Percentiles rank a stretch among this genome's conserved stretches.
Evolutionary conservation across 2,329 filamentous ascomycete genomes (phyloP).

Genomic region (Fusarium veterinarium): DNA sequence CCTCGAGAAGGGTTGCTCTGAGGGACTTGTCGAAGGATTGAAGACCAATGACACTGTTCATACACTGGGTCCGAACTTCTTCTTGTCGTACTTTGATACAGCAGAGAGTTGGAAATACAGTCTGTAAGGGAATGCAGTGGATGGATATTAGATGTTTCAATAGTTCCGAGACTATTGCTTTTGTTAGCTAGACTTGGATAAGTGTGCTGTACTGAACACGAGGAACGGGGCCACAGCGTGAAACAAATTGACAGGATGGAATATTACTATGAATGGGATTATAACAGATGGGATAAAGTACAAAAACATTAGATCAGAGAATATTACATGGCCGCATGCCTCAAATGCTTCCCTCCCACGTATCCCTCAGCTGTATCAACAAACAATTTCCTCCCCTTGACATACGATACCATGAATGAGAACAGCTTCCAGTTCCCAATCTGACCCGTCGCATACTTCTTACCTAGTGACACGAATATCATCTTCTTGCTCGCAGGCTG

Average conservation of each 20-base stretch:
- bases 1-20: neutral
- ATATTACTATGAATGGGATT: neutral
- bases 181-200: neutral
- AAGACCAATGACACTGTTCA: slow-evolving; percentile 7
- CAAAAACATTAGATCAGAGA: neutral
- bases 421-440: slow-evolving; percentile 50
- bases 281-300: neutral
- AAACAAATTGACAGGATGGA: neutral
- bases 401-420: slow-evolving; percentile 47
- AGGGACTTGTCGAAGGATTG: neutral
- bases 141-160: neutral
- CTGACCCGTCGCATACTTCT: slow-evolving; percentile 47
- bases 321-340: slow-evolving; percentile 45
- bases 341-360: slow-evolving; percentile 44
- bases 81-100: slow-evolving; percentile 11
- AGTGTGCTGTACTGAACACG: neutral
- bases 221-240: neutral
- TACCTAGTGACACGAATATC: slow-evolving; percentile 46
- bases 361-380: slow-evolving; percentile 48
- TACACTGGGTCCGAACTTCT: slow-evolving; percentile 12
- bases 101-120: slow-evolving; percentile 13
- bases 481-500: slow-evolving; percentile 41
- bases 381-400: slow-evolving; percentile 51
- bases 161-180: neutral
- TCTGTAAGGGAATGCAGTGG: neutral